Evolutionary conservation across 805 yeast genomes (phyloP), one percentile per base, ranked within the genome.

Genomic region (Yamadazyma nakazawae): DNA sequence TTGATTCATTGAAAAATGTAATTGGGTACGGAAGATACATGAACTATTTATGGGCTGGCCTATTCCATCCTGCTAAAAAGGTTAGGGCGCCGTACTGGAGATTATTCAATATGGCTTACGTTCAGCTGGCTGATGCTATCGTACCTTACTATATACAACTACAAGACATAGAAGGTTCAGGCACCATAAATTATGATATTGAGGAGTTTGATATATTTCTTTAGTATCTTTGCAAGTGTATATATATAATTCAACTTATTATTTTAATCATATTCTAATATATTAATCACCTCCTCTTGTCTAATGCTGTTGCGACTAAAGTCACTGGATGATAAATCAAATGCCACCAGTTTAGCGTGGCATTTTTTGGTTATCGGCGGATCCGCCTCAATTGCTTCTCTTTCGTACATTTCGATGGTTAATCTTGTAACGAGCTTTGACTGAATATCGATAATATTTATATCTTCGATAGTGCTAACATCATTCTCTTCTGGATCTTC

Each of bases 1-100:
- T 94, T 24, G 90, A 86, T 49, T 84, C 88, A 1, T 60, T 89
- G 24, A 71, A 92, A 31, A 68, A 76, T 39, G 84, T 84, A 0
- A 62, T 91, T 12, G 99, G 99, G 0, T 75, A 79, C 5, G 97
- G 96, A 0, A 57, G 81, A 1, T 71, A 85, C 46, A 61, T 85
- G 74, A 82, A 86, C 55, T 94, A 94, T 62, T 56, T 85, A 0
- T 80, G 96, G 85, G 82, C 84, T 0, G 99, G 99, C 0, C 67
- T 94, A 16, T 94, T 90, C 62, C 98, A 94, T 57, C 96, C 98
- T 1, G 97, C 98, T 0, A 72, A 85, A 47, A 86, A 84, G 57
- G 98, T 94, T 0, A 74, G 99, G 50, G 68, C 66, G 3, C 83
- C 94, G 0, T 94, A 85, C 63, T 94, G 98, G 98, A 82, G 77